Conservation (phyloP, 1,284 basidiomycete genomes). For the Marasmius tenuissimus region DNA sequence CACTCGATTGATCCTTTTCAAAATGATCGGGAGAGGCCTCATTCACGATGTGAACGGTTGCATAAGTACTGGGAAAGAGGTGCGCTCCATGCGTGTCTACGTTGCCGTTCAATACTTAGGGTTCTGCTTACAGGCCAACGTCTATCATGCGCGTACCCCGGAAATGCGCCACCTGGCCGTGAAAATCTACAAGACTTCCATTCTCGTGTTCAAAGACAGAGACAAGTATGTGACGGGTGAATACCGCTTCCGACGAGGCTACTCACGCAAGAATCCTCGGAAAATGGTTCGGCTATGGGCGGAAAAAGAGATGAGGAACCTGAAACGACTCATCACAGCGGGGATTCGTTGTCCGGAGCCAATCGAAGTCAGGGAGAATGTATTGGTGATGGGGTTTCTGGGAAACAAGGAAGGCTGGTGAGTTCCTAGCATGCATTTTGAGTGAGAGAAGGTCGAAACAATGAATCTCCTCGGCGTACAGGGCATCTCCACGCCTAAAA, state of each 20-base stretch:
- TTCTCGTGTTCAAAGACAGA: slow-evolving; percentile 95
- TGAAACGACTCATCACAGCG: slow-evolving; percentile 81
- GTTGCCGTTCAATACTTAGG: slow-evolving; percentile 2
- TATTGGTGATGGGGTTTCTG: slow-evolving; percentile 95
- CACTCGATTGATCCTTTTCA: slow-evolving; percentile 88
- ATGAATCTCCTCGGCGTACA: slow-evolving; percentile 28
- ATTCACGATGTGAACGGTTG: slow-evolving; percentile 91
- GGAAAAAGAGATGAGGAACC: slow-evolving; percentile 97
- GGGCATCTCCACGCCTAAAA: slow-evolving; percentile 89
- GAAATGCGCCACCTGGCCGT: slow-evolving; percentile 74
- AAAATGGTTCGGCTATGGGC: slow-evolving; percentile 99
- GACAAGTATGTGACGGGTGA: slow-evolving; percentile 94
- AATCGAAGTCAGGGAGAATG: slow-evolving; percentile 93
- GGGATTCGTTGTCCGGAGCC: slow-evolving; percentile 88
- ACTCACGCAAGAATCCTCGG: slow-evolving; percentile 89
- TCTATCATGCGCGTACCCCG: slow-evolving; percentile 83
- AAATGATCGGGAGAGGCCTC: slow-evolving; percentile 88
- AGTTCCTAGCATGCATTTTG: slow-evolving; percentile 22
- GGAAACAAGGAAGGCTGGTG: slow-evolving; percentile 83
- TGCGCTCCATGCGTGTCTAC: slow-evolving; percentile 31
- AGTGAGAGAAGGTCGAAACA: not conserved
- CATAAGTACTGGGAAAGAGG: slow-evolving; percentile 95
- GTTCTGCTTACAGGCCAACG: slow-evolving; percentile 70
- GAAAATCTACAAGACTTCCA: slow-evolving; percentile 99
- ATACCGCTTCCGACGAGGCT: slow-evolving; percentile 91